Percentiles rank a stretch among this genome's conserved stretches.
These are phyloP conservation scores for Talaromyces sp. DNA, from an alignment of 2,329 filamentous ascomycete genomes.

Conservation along the genomic window DNA sequence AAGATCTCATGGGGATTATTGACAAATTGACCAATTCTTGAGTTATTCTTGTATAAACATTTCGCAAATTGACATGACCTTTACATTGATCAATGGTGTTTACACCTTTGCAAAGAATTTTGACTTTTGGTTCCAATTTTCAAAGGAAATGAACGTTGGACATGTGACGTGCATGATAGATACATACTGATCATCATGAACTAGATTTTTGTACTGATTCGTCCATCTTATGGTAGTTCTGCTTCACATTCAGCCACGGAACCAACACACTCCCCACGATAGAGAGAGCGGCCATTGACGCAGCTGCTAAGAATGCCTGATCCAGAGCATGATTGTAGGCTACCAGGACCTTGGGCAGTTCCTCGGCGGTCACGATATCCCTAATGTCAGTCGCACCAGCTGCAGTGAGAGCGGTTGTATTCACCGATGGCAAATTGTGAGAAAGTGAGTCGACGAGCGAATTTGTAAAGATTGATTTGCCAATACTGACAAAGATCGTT, in stretches of 20 bases:
- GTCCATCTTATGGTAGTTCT: background rate
- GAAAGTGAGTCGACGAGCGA: background rate
- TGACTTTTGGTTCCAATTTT: too few species aligned
- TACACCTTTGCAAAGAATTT: too few species aligned
- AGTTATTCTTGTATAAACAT: too few species aligned
- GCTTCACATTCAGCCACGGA: background rate
- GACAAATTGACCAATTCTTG: too few species aligned
- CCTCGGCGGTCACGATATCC: background rate
- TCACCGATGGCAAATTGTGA: background rate
- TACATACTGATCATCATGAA: too few species aligned
- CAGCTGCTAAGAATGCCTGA: background rate
- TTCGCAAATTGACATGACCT: too few species aligned
- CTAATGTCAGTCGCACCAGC: background rate
- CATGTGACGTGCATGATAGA: too few species aligned
- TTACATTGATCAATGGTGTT: too few species aligned
- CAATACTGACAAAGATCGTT: constrained; percentile 28
- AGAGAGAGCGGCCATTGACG: constrained; percentile 34
- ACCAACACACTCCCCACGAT: constrained; percentile 25
- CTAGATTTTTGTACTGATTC: background rate
- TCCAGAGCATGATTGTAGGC: background rate
- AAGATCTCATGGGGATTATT: too few species aligned
- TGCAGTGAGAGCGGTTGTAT: background rate
- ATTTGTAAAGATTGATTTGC: constrained; percentile 32
- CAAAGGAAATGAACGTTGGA: too few species aligned
- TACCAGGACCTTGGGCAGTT: background rate